Base-by-base conservation (phyloP, 306 rosid genomes). In the Castanea mollissima region DNA sequence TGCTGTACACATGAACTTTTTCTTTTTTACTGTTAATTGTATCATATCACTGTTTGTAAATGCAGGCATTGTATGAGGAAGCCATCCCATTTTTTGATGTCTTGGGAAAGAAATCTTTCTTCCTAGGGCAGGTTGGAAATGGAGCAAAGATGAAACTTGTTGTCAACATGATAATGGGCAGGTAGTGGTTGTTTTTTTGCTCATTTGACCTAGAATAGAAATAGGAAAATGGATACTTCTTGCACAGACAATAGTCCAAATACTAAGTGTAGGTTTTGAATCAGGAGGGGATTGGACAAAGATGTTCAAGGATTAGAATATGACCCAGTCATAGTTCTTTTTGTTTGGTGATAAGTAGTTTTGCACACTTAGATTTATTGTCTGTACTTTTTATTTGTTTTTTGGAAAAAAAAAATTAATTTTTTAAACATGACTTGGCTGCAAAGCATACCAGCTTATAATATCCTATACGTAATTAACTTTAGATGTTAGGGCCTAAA, bases 131-230 rank as follows among this genome's bases (percentile, higher is more conserved):
- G 85, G 93, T 92, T 77, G 98, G 98, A 84, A 92, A 92, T 76
- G 97, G 98, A 77, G 98, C 98, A 67, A 90, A 88, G 86, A 94
- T 94, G 98, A 94, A 94, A 84, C 97, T 94, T 56, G 97, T 94
- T 12, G 97, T 92, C 77, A 94, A 94, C 85, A 94, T 94, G 98
- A 88, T 92, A 85, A 94, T 94, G 98, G 98, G 98, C 76, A 94
- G 98, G 98, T 94, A 85, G 55, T 58, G 44, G 29, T 73, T 81
- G 60, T 58, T 31, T 69, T 69, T 79, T 46, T 62, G 18, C 7
- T 2, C 5, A 14, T 57, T 32, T 14, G 5, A 35, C 72, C 52
- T 67, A 35, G 51, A 34, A 67, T 32, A 9, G 52, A 19, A 34
- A 1, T 34, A 32, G 46, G 19, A 16, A 65, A 19, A 34, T 18